Base-by-base conservation (phyloP, 805 yeast genomes). In the Cyberlindnera subsufficiens region DNA sequence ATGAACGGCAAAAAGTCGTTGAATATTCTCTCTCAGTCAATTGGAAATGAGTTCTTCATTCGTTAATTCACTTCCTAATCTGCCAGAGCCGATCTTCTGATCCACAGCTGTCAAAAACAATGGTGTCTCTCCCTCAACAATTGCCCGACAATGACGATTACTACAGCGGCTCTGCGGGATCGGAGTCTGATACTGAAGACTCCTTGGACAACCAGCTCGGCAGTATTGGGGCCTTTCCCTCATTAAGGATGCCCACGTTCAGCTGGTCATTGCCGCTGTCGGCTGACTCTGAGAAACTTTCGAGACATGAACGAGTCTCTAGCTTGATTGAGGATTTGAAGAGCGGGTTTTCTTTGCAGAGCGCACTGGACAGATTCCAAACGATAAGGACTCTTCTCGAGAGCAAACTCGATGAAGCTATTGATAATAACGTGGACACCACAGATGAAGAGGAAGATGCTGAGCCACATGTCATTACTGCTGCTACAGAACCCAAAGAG, bases 391-490 rank as follows among this genome's bases (percentile, higher is more conserved):
- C 58, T 0, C 18, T 59, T 4, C 43, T 61, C 33, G 66, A 61
- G 38, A 55, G 56, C 15, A 48, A 58, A 9, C 50, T 60, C 3
- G 60, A 55, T 34, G 59, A 60, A 31, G 61, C 63, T 1, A 58
- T 61, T 5, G 63, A 60, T 34, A 60, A 55, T 35, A 57, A 51
- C 30, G 57, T 52, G 15, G 63, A 56, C 36, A 47, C 54, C 10
- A 61, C 55, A 25, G 63, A 56, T 13, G 82, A 75, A 22, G 81
- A 77, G 32, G 60, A 58, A 6, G 55, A 55, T 5, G 67, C 76
- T 5, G 84, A 76, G 48, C 83, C 85, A 0, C 70, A 63, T n/a
- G 82, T 79, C 0, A 75, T 78, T 14, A 68, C 64, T 11, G 65
- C 66, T 5, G 76, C 79, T 7, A 68, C 64, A 2, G 71, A 72